Evolutionary conservation across 768 basidiomycete genomes (phyloP), one percentile per base, ranked within the genome.

Genomic region (Mycena latifolia): DNA sequence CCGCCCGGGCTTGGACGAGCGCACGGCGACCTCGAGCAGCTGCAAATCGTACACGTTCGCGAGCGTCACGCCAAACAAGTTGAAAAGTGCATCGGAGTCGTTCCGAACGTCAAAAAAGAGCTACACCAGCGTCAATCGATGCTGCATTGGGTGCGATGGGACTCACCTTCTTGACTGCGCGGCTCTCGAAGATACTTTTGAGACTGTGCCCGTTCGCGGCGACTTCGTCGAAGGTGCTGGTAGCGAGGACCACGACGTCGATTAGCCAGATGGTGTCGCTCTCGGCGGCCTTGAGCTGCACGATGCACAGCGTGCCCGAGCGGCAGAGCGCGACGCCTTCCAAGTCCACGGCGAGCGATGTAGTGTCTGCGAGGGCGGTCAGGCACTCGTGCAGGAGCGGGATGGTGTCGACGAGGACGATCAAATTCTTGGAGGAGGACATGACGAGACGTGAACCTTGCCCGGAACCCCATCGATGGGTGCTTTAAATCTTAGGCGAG

Each of bases 281-380:
- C 22, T 50, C 58, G 17, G 71, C 62, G 18, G 75, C 71, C 24
- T 75, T 57, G 28, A 80, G 66, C 55, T 80, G 79, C 15, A 81
- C 39, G 27, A 80, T 68, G 31, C 75, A 72, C 11, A 80, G 61
- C 2, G 69, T 72, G 0, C 79, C 80, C 3, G 71, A 47, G 3
- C 80, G 77, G 50, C 72, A 76, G 8, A 80, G 69, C 2, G 76
- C 72, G 17, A 79, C 71, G 0, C 80, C 80, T 51, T 81, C 80
- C 14, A 80, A 55, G 55, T 81, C 80, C 14, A 81, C 67, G 2
- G 78, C 76, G n/a, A 81, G 27, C 0, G 68, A 69, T 18, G 55
- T 54, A 10, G 55, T 58, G 20, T 43, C 45, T 9, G 43, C 47
- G 17, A 69, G 10, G 1, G 63, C 63, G 1, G 8, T 48, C 2